These are phyloP conservation scores for Trifolium dubium DNA, from an alignment of 306 rosid genomes.

Conservation along the genomic window DNA sequence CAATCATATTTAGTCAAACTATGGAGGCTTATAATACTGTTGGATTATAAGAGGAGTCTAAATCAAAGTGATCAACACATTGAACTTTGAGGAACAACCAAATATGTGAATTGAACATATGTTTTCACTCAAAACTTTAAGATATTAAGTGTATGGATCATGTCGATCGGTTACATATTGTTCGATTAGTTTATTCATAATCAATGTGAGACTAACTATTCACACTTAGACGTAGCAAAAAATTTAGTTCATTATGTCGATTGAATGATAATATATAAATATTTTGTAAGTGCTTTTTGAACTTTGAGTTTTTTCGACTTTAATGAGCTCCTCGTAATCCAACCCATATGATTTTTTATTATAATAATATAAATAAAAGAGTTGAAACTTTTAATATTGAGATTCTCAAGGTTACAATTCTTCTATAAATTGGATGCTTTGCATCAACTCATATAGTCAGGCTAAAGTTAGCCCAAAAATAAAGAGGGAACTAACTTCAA, in stretches of 20 bases:
- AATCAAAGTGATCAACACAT: neutral
- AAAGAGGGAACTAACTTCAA: conserved; percentile 18
- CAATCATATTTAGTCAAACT: neutral
- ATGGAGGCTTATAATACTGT: neutral
- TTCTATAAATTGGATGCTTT: conserved; percentile 58
- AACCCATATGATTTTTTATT: neutral
- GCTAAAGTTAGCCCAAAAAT: conserved; percentile 21
- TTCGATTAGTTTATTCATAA: neutral
- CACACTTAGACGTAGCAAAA: too few species aligned
- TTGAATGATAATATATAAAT: neutral
- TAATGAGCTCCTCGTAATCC: neutral
- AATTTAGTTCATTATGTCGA: too few species aligned
- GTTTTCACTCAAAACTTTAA: neutral
- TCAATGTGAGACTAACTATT: too few species aligned
- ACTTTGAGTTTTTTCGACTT: neutral
- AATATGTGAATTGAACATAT: too few species aligned
- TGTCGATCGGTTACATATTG: too few species aligned
- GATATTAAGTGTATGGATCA: too few species aligned
- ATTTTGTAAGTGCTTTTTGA: neutral
- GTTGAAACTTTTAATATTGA: conserved; percentile 25
- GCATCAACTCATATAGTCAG: conserved; percentile 34
- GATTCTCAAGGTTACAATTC: conserved; percentile 7
- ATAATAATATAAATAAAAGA: neutral
- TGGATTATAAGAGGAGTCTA: neutral
- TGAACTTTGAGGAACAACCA: too few species aligned